Conservation (phyloP, 257 asterid species). For the Mitragyna speciosa region DNA sequence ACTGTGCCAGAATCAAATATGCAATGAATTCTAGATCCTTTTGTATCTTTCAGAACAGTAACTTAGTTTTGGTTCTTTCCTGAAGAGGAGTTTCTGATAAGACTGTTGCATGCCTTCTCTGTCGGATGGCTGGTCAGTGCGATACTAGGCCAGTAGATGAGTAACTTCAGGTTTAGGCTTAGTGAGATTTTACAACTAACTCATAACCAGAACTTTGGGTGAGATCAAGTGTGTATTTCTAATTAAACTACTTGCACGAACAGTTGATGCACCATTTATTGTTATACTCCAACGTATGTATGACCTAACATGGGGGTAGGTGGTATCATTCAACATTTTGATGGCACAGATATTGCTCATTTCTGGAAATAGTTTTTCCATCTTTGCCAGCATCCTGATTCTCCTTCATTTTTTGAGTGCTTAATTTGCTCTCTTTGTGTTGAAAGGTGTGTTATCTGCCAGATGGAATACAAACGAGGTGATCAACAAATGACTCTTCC, state of each 20-base stretch:
- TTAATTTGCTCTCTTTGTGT: conserved; percentile 17
- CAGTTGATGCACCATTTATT: not conserved
- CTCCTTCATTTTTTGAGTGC: not conserved
- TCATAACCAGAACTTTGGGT: not conserved
- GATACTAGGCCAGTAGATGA: not conserved
- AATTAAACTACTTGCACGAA: not conserved
- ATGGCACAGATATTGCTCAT: not conserved
- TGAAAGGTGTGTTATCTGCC: conserved; percentile 92
- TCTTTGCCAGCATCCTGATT: not conserved
- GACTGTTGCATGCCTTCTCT: not conserved
- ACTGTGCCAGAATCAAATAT: too few relatives aligned
- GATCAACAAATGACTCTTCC: conserved; percentile 80
- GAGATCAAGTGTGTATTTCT: not conserved
- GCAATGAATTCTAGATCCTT: not conserved
- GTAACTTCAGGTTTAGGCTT: not conserved
- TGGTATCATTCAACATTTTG: not conserved
- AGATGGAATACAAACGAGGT: conserved; percentile 91
- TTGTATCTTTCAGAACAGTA: not conserved
- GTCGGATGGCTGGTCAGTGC: not conserved
- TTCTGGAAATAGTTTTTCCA: not conserved
- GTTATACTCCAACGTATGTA: not conserved
- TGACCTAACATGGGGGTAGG: not conserved
- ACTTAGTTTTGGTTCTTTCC: not conserved
- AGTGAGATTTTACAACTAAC: not conserved
- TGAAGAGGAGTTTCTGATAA: not conserved